Conservation (phyloP, 495 filamentous ascomycete genomes). For the Aeminium ludgeri region DNA sequence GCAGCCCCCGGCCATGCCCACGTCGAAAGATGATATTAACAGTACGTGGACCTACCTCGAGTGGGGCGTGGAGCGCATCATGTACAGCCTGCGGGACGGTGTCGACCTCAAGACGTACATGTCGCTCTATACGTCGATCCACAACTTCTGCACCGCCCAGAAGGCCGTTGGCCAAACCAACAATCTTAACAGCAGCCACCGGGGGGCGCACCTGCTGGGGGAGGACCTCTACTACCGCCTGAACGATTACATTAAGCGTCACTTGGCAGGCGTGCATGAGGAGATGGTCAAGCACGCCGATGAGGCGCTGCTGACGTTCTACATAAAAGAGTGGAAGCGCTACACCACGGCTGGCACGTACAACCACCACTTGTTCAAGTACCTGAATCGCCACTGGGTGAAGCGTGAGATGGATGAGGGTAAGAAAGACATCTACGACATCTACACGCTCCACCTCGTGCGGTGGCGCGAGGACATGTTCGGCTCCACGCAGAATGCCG, state of each 20-base stretch:
- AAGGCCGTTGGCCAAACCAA: constrained; percentile 47
- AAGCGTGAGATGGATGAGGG: constrained; percentile 98
- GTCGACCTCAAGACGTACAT: constrained; percentile 93
- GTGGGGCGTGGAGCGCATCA: constrained; percentile 73
- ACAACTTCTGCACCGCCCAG: constrained; percentile 98
- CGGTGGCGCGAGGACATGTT: constrained; percentile 92
- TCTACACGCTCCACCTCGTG: constrained; percentile 91
- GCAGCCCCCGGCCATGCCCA: constrained; percentile 13
- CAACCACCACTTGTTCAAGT: constrained; percentile 91
- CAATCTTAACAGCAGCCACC: constrained; percentile 39
- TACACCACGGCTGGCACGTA: constrained; percentile 93
- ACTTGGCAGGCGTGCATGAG: constrained; percentile 48
- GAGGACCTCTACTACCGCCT: constrained; percentile 93
- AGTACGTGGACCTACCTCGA: constrained; percentile 66
- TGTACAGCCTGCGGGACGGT: constrained; percentile 76
- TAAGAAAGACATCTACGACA: constrained; percentile 95
- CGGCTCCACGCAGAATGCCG: constrained; percentile 57
- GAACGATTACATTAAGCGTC: constrained; percentile 60
- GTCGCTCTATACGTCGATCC: constrained; percentile 93
- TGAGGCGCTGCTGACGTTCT: constrained; percentile 83
- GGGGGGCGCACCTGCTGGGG: constrained; percentile 84
- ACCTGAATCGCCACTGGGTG: constrained; percentile 97
- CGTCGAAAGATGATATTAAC: constrained; percentile 16
- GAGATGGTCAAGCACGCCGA: constrained; percentile 64
- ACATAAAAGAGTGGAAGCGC: constrained; percentile 89